These are phyloP conservation scores for Wickerhamiella kazuoi DNA, from an alignment of 805 yeast species.

Conservation along the genomic window DNA sequence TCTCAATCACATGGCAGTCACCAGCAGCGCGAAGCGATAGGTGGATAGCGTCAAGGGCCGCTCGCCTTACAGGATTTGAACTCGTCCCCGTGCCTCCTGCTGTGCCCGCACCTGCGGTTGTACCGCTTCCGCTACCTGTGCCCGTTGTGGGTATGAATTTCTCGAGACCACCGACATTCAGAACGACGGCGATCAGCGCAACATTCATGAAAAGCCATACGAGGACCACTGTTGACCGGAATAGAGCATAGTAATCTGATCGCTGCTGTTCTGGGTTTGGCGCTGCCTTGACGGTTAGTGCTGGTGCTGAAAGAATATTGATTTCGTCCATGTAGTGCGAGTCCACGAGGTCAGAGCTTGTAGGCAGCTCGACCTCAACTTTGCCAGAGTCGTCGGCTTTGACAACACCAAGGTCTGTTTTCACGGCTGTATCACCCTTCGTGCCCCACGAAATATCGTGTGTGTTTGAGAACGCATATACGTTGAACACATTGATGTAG, in stretches of 20 bases:
- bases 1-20: constrained; percentile 18
- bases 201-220: constrained; percentile 81
- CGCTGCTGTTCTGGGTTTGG: constrained; percentile 34
- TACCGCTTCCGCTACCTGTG: constrained; percentile 8
- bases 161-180: constrained; percentile 62
- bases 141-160: constrained; percentile 15
- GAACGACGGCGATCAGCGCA: constrained; percentile 61
- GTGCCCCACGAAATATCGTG: constrained; percentile 87
- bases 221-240: constrained; percentile 76
- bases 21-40: neutral
- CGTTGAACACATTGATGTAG: constrained; percentile 74
- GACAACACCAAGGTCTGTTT: constrained; percentile 68
- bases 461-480: constrained; percentile 53
- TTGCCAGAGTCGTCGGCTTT: constrained; percentile 49
- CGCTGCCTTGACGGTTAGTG: constrained; percentile 19
- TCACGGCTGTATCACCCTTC: constrained; percentile 53
- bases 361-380: constrained; percentile 55
- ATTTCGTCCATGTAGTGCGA: constrained; percentile 49
- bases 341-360: constrained; percentile 60
- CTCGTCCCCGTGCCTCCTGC: neutral
- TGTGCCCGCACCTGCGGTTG: constrained; percentile 16
- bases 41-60: constrained; percentile 3
- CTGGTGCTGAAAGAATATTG: constrained; percentile 30
- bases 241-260: constrained; percentile 73
- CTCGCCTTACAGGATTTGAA: neutral